A percentile compares a stretch with the other conserved stretches of the same genome.
Evolutionary conservation across 176 grass and related monocot genomes (phyloP).

Genomic region (Elaeis guineensis): DNA sequence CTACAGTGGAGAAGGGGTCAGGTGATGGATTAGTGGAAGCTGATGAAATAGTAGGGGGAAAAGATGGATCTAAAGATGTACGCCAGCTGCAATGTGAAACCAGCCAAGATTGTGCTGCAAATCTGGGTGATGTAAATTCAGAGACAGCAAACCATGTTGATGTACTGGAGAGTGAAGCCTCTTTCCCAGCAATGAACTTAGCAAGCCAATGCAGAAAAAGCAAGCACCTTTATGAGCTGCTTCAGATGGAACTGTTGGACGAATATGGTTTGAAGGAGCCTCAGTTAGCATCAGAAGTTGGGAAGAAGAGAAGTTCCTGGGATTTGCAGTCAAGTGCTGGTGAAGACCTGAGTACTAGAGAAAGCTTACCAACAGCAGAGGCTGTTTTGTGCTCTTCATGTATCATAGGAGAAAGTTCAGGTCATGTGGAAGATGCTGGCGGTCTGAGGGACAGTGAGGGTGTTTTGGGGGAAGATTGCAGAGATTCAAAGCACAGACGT

Average conservation of each 20-base stretch:
- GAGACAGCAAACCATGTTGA: conserved; percentile 8
- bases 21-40: conserved; percentile 6
- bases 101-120: conserved; percentile 2
- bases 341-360: conserved; percentile 24
- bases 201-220: conserved; percentile 47
- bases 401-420: conserved; percentile 20
- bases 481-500: conserved; percentile 27
- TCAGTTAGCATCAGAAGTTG: conserved; percentile 14
- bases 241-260: conserved; percentile 65
- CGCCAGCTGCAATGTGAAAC: conserved; percentile 23
- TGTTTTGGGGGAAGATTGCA: conserved; percentile 23
- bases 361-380: conserved; percentile 16
- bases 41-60: conserved; percentile 51
- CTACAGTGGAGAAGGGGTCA: conserved; percentile 1
- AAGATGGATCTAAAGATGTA: neutral
- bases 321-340: conserved; percentile 12
- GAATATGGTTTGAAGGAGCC: conserved; percentile 35
- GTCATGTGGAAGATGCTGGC: conserved; percentile 27
- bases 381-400: conserved; percentile 18
- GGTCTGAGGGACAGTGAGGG: conserved; percentile 35
- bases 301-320: conserved; percentile 8
- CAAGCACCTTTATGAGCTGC: conserved; percentile 72
- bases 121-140: conserved; percentile 13
- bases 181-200: conserved; percentile 24
- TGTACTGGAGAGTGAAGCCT: conserved; percentile 4